These are phyloP conservation scores for Candida ficus DNA, from an alignment of 805 yeast species.

Conservation along the genomic window DNA sequence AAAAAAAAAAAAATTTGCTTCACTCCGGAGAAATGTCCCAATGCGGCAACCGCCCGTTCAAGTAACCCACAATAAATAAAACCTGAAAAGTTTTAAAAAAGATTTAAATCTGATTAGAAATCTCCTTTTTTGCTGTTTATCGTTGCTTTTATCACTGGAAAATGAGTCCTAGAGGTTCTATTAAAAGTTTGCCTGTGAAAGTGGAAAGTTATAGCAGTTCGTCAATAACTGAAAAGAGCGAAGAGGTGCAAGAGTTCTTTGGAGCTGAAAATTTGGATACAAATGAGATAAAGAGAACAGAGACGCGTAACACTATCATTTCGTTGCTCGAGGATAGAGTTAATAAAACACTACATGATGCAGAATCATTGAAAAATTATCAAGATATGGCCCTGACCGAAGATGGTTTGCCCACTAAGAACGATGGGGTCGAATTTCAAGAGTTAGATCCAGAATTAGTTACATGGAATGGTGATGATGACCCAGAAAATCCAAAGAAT, in stretches of 20 bases:
- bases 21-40: no score
- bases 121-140: no score
- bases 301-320: background rate
- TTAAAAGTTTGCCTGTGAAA: no score
- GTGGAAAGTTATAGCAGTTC: background rate
- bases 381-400: constrained; percentile 11
- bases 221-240: background rate
- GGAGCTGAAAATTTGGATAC: background rate
- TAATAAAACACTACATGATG: background rate
- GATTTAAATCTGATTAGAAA: no score
- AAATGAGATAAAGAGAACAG: background rate
- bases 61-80: no score
- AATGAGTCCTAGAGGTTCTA: no score
- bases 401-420: constrained; percentile 26
- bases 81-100: no score
- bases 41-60: no score
- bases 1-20: no score
- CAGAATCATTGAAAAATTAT: background rate
- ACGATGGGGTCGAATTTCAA: constrained; percentile 48
- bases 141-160: no score
- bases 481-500: constrained; percentile 57
- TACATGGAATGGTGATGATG: constrained; percentile 60
- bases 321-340: constrained; percentile 1
- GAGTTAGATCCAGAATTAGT: constrained; percentile 59
- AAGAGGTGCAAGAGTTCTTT: background rate